Evolutionary conservation across 2,329 filamentous ascomycete genomes (phyloP).

Genomic region (Periconia sp.): DNA sequence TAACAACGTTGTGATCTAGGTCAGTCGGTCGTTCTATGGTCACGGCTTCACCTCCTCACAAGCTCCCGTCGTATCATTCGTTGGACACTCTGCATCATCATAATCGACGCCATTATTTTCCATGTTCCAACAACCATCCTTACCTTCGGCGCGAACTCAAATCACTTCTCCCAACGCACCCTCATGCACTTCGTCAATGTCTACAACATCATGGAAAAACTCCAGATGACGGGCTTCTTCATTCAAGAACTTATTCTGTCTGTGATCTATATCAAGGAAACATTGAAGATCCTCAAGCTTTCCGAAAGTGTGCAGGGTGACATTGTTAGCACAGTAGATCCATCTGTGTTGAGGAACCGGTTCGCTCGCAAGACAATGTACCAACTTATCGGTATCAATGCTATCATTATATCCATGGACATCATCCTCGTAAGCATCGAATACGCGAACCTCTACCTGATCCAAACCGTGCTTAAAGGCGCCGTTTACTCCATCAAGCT

Average conservation of each 20-base stretch:
- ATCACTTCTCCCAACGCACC: conserved; percentile 22
- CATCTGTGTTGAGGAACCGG: conserved; percentile 26
- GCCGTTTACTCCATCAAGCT: conserved; percentile 56
- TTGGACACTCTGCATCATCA: conserved; percentile 63
- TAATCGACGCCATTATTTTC: conserved; percentile 59
- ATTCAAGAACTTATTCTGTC: conserved; percentile 48
- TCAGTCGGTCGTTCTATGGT: conserved; percentile 67
- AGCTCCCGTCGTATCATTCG: conserved; percentile 57
- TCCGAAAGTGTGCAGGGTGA: conserved; percentile 32
- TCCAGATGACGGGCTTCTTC: conserved; percentile 53
- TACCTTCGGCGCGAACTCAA: conserved; percentile 59
- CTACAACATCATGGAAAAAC: conserved; percentile 53
- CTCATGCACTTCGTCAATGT: conserved; percentile 37
- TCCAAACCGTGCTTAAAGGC: conserved; percentile 47
- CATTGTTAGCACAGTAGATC: conserved; percentile 39
- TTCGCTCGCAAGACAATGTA: conserved; percentile 38
- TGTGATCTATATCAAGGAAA: conserved; percentile 61
- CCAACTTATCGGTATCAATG: conserved; percentile 42
- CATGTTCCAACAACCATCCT: conserved; percentile 63
- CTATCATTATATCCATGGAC: conserved; percentile 43
- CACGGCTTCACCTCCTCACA: conserved; percentile 65
- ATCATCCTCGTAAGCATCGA: conserved; percentile 34
- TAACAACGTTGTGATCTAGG: conserved; percentile 40
- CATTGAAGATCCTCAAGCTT: conserved; percentile 52
- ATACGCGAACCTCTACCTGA: conserved; percentile 41